phyloP scores from a whole-genome alignment of 371 early-diverging fungal species.

The Apophysomyces ossiformis region DNA sequence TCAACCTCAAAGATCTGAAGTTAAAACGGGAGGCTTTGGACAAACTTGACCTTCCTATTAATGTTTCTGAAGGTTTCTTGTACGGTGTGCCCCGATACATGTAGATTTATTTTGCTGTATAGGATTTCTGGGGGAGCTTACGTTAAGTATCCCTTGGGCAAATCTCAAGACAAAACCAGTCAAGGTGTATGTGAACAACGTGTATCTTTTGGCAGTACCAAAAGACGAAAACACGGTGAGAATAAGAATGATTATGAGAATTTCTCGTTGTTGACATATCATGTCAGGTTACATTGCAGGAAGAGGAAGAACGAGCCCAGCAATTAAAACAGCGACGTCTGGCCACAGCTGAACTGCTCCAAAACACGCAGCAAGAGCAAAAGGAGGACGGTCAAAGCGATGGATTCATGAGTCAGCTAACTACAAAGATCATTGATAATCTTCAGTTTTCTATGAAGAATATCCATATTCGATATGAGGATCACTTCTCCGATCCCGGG shows the following conservation, averaged over 20 bases:
- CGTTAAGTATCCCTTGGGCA: slow-evolving; percentile 94
- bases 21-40: slow-evolving; percentile 80
- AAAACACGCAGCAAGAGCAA: slow-evolving; percentile 53
- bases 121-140: slow-evolving; percentile 94
- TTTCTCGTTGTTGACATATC: not conserved
- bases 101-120: slow-evolving; percentile 1
- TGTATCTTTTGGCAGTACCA: slow-evolving; percentile 88
- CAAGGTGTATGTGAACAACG: slow-evolving; percentile 84
- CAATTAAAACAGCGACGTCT: slow-evolving; percentile 82
- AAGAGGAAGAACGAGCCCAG: slow-evolving; percentile 84
- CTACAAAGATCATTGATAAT: slow-evolving; percentile 87
- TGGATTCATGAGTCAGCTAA: slow-evolving; percentile 69
- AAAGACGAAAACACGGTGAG: slow-evolving; percentile 73
- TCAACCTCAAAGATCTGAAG: slow-evolving; percentile 76
- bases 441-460: slow-evolving; percentile 86
- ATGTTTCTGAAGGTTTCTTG: slow-evolving; percentile 74
- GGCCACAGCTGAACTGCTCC: slow-evolving; percentile 77
- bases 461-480: slow-evolving; percentile 89
- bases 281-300: slow-evolving; percentile 55
- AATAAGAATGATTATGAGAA: not conserved
- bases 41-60: slow-evolving; percentile 84
- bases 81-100: not conserved
- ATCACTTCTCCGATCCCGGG: slow-evolving; percentile 66
- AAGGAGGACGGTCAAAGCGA: slow-evolving; percentile 61
- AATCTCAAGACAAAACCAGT: slow-evolving; percentile 95